Evolutionary conservation across 108 stramenopile genomes (phyloP), one percentile per base, ranked within the genome.

Genomic region (Pseudonitzschia multistriata): DNA sequence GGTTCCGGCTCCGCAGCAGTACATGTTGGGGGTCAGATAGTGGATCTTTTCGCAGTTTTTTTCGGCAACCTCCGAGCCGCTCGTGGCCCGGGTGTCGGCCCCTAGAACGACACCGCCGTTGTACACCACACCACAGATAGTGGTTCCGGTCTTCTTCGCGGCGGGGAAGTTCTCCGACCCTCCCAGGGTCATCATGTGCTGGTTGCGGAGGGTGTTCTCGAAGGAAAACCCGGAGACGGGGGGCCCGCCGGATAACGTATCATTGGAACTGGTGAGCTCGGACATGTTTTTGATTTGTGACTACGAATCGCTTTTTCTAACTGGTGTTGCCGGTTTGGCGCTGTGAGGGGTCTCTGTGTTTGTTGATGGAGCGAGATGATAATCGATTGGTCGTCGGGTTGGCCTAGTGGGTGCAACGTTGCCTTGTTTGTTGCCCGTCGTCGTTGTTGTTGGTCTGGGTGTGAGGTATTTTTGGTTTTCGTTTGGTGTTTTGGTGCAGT

Each of bases 1-100:
- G 0, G 98, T 99, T 19, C 99, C 97, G n/a, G 99, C 95, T 22
- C 99, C 98, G 81, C 97, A 97, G 82, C 99, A 99, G 79, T 97
- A 98, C 57, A 99, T 97, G 79, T 99, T 99, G 75, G 96, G 96
- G 0, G 98, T 97, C 56, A 99, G 64, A 90, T 98, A 98, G 76
- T 99, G 99, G 62, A 99, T 98, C 80, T 99, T 98, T 76, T 96
- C 94, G 73, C 99, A 99, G 78, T 98, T 97, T 82, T 98, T 98
- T 80, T 99, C 99, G 49, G 93, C 96, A 10, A 99, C 97, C 72
- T 96, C 96, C 21, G 87, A 80, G 30, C 92, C 97, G 49, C 86
- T 86, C 0, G 98, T 99, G 29, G 98, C 94, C 54, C 97, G 91
- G 53, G 98, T 99, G 79, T 99, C 99, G 19, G 98, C 95, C 19